Base-by-base conservation (phyloP, 1,139 yeast species). In the Suhomyces ambrosiae region DNA sequence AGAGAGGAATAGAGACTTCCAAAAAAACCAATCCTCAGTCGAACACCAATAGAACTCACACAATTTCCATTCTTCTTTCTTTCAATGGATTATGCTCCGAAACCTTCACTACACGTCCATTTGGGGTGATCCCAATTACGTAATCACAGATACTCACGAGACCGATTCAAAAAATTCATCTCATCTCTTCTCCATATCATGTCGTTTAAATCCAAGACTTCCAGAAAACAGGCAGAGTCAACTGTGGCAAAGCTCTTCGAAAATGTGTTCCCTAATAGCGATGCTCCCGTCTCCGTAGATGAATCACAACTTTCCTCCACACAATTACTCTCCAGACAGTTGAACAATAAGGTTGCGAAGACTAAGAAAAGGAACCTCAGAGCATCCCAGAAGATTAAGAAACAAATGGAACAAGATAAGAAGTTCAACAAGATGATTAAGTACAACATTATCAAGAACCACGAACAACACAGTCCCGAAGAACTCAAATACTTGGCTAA, bases 401-500 rank as follows among this genome's bases (percentile, higher is more conserved):
- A 64, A 41, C 58, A 60, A 24, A 54, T 58, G 22, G 62, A 58
- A n/a, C 53, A 58, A 14, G 66, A 73, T 12, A 61, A 63, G 27
- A 63, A 67, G 44, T 64, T 80, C 34, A 65, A 66, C 33, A 74
- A 71, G 46, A 53, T 68, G 37, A 82, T 84, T 12, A 77, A 76
- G 47, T 64, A 80, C 42, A 67, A 73, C 35, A 62, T 79, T 33
- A 65, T 80, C 41, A 67, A 73, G 44, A 56, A 59, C 27, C 82
- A 72, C 45, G 61, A 67, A 24, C 42, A 47, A 22, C 46, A 45
- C 39, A 61, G 75, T 1, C 59, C 56, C 9, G 74, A 68, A 35
- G 85, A 80, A 53, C 49, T 60, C 40, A 68, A 66, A 43, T 76
- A 76, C 49, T 56, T 82, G 44, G 65, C 71, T 37, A 71, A 68